A percentile compares a stretch with the other conserved stretches of the same genome.
phyloP scores from a whole-genome alignment of 2,329 filamentous ascomycete genomes.

The Atkinsonella texensis region DNA sequence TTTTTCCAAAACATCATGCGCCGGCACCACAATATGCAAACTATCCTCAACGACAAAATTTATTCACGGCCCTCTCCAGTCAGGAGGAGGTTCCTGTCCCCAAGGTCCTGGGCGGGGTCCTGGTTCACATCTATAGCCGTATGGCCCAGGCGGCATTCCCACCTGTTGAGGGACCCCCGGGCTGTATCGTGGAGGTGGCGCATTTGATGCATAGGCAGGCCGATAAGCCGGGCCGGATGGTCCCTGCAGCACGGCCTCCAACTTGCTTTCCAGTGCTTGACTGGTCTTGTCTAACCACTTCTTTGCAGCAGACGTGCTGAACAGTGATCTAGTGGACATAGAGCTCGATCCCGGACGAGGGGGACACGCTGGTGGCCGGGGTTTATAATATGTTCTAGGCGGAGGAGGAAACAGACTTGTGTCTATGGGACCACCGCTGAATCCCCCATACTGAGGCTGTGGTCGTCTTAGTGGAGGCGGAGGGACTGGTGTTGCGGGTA shows the following conservation, averaged over 20 bases:
- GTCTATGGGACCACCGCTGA: slow-evolving; percentile 12
- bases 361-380: slow-evolving; percentile 9
- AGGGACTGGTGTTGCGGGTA: slow-evolving; percentile 9
- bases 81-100: background rate
- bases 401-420: slow-evolving; percentile 19
- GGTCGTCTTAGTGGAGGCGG: slow-evolving; percentile 18
- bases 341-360: slow-evolving; percentile 10
- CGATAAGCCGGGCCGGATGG: slow-evolving; percentile 6
- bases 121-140: background rate
- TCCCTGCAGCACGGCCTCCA: slow-evolving; percentile 19
- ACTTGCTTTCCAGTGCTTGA: slow-evolving; percentile 21
- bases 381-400: slow-evolving; percentile 19
- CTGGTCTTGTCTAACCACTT: slow-evolving; percentile 25
- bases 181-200: slow-evolving; percentile 1
- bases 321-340: slow-evolving; percentile 13
- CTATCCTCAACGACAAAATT: background rate
- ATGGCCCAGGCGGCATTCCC: background rate
- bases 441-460: slow-evolving; percentile 10
- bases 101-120: background rate
- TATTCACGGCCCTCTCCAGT: background rate
- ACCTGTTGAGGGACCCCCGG: background rate
- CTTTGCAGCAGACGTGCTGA: slow-evolving; percentile 21
- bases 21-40: background rate
- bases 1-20: background rate
- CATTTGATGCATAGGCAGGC: slow-evolving; percentile 5